These are phyloP conservation scores for Suillus bovinus DNA, from an alignment of 768 basidiomycete species.

Conservation along the genomic window DNA sequence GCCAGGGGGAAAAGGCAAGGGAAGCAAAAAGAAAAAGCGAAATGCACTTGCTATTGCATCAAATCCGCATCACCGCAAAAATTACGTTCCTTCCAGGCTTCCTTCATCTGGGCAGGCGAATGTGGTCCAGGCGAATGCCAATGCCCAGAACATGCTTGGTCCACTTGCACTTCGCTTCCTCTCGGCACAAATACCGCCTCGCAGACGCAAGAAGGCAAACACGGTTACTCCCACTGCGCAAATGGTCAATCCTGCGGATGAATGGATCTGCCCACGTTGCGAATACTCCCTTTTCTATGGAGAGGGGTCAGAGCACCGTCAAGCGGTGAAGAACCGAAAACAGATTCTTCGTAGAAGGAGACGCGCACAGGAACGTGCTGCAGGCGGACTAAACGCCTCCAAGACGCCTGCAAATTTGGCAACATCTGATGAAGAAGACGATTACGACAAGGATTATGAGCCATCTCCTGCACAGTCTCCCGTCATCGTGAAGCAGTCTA, in stretches of 20 bases:
- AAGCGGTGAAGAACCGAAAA: slow-evolving; percentile 70
- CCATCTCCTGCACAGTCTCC: slow-evolving; percentile 9
- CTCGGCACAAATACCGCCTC: slow-evolving; percentile 63
- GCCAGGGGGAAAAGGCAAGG: slow-evolving; percentile 29
- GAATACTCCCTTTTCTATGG: slow-evolving; percentile 93
- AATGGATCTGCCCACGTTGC: slow-evolving; percentile 95
- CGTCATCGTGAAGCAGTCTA: slow-evolving; percentile 11
- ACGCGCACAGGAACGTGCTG: slow-evolving; percentile 70
- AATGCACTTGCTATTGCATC: slow-evolving; percentile 89
- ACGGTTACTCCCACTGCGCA: slow-evolving; percentile 29
- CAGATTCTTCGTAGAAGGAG: slow-evolving; percentile 72
- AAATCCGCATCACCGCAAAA: slow-evolving; percentile 93
- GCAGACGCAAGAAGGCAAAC: slow-evolving; percentile 31
- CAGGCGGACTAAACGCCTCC: slow-evolving; percentile 31
- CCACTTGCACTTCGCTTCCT: slow-evolving; percentile 68
- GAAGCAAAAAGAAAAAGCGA: slow-evolving; percentile 90
- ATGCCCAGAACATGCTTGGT: slow-evolving; percentile 51
- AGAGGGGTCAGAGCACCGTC: slow-evolving; percentile 64
- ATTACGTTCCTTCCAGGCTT: slow-evolving; percentile 87
- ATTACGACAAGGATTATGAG: slow-evolving; percentile 20
- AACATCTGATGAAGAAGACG: slow-evolving; percentile 26
- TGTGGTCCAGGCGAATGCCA: slow-evolving; percentile 40
- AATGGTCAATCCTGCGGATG: slow-evolving; percentile 66
- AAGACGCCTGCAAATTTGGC: slow-evolving; percentile 22
- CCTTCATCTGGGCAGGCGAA: slow-evolving; percentile 49